Conservation (phyloP, 1,284 basidiomycete species). For the Cutaneotrichosporon daszewskae region DNA sequence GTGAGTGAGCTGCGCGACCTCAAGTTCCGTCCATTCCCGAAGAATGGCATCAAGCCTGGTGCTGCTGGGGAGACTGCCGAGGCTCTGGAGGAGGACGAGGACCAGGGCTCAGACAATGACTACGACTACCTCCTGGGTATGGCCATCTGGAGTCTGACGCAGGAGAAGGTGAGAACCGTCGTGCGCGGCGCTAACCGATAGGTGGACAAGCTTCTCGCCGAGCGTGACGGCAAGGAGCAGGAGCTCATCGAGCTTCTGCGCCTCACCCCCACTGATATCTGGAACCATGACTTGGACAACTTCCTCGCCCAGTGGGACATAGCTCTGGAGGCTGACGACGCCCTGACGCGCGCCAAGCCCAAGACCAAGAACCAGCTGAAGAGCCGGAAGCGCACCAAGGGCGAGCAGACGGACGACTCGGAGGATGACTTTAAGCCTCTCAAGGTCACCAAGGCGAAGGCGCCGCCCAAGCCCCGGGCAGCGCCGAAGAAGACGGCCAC, state of each 20-base stretch:
- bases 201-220: conserved; percentile 72
- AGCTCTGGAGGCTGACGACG: conserved; percentile 55
- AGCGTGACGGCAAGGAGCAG: conserved; percentile 74
- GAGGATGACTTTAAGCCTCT: conserved; percentile 64
- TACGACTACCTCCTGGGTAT: conserved; percentile 94
- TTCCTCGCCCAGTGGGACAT: conserved; percentile 82
- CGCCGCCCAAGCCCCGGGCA: conserved; percentile 31
- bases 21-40: conserved; percentile 84
- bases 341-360: conserved; percentile 58
- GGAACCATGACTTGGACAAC: conserved; percentile 81
- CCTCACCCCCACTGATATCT: conserved; percentile 75
- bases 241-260: conserved; percentile 77
- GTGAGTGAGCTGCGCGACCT: conserved; percentile 75
- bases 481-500: conserved; percentile 22
- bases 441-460: conserved; percentile 54
- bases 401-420: conserved; percentile 58
- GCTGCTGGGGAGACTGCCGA: conserved; percentile 68
- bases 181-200: too few relatives aligned
- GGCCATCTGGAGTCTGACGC: conserved; percentile 91
- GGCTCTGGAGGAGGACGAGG: conserved; percentile 54
- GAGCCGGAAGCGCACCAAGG: conserved; percentile 51
- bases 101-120: conserved; percentile 59
- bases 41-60: conserved; percentile 56
- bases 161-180: conserved; percentile 93
- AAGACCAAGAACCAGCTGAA: conserved; percentile 57